phyloP scores from a whole-genome alignment of 768 basidiomycete genomes.

The Boletus rubescentipes region DNA sequence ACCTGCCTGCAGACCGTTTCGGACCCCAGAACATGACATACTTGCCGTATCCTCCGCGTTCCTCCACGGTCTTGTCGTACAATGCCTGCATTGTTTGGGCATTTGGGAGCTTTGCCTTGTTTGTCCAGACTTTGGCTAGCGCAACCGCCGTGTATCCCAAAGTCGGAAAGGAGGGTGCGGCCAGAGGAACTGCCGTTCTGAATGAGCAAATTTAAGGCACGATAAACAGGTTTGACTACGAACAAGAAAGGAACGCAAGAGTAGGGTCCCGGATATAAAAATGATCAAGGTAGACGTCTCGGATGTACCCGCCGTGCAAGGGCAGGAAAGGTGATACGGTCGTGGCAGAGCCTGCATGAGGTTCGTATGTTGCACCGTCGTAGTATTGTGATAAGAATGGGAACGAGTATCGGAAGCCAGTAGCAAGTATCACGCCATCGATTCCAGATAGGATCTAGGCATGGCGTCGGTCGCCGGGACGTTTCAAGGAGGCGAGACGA shows the following conservation, averaged over 20 bases:
- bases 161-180: no score
- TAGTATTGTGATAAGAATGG: slow-evolving; percentile 20
- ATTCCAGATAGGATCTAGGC: slow-evolving; percentile 8
- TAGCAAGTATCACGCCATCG: slow-evolving; percentile 14
- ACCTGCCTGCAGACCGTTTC: no score
- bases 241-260: no score
- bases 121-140: slow-evolving; percentile 17
- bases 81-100: background rate
- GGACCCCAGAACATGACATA: background rate
- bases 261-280: no score
- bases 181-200: no score
- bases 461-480: background rate
- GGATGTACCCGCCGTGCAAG: slow-evolving; percentile 2
- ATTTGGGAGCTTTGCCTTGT: slow-evolving; percentile 12
- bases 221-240: no score
- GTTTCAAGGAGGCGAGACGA: background rate
- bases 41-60: slow-evolving; percentile 13
- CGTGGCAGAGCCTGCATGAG: background rate
- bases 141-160: background rate
- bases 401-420: slow-evolving; percentile 12
- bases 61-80: background rate
- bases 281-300: slow-evolving; percentile 6
- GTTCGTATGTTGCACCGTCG: slow-evolving; percentile 1
- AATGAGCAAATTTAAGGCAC: no score
- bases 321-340: background rate